Conservation (phyloP, 169 alveolate genomes). For the Eimeria tenella region DNA sequence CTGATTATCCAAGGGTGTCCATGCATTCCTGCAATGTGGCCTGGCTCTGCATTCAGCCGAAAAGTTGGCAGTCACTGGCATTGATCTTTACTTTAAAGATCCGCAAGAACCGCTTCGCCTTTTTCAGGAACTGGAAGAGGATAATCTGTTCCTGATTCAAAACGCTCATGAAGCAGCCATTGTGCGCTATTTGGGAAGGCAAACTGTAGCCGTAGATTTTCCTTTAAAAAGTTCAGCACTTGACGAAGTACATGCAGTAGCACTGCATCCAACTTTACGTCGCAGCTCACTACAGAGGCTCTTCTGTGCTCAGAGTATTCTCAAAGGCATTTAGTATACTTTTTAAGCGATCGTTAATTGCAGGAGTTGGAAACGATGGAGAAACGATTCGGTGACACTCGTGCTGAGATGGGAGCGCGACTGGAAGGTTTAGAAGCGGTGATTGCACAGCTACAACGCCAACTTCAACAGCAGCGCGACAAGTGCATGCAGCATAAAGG, state of each 20-base stretch:
- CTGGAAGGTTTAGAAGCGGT: slow-evolving; percentile 57
- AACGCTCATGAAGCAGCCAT: slow-evolving; percentile 81
- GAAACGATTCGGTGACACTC: slow-evolving; percentile 34
- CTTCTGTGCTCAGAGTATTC: too few species aligned
- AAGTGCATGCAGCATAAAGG: slow-evolving; percentile 53
- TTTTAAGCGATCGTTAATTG: not conserved
- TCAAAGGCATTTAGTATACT: too few species aligned
- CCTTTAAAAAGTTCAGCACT: too few species aligned
- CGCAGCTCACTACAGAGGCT: too few species aligned
- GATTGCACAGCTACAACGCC: slow-evolving; percentile 70
- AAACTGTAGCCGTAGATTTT: too few species aligned
- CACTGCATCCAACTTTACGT: too few species aligned
- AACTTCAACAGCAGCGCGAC: slow-evolving; percentile 60
- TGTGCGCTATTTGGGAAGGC: not conserved
- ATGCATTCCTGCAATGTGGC: not conserved
- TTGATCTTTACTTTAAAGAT: slow-evolving; percentile 82
- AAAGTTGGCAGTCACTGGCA: slow-evolving; percentile 47
- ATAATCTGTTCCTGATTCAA: slow-evolving; percentile 84
- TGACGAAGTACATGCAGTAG: too few species aligned
- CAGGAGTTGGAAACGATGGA: slow-evolving; percentile 67
- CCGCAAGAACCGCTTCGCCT: slow-evolving; percentile 85
- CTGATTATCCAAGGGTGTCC: not conserved
- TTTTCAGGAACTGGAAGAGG: slow-evolving; percentile 83
- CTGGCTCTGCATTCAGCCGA: slow-evolving; percentile 31
- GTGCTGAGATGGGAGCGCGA: slow-evolving; percentile 60